Evolutionary conservation across 2,329 filamentous ascomycete species (phyloP).

Genomic region (Fusarium tanahbumbuense): DNA sequence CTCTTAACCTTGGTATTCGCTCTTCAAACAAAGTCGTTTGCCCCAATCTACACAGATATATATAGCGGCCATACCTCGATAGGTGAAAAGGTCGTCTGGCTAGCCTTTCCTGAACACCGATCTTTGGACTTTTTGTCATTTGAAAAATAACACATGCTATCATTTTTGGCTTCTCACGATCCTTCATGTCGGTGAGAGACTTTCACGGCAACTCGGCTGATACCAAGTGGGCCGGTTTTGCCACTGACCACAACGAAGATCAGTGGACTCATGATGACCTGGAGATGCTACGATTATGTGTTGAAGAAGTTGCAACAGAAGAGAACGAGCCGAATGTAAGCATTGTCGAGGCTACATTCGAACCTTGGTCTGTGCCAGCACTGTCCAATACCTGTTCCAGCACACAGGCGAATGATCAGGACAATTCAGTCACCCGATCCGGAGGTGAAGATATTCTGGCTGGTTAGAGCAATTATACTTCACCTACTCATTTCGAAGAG

Average conservation of each 20-base stretch:
- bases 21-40: background rate
- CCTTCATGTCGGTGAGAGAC: background rate
- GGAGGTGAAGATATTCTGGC: background rate
- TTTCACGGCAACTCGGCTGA: background rate
- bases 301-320: background rate
- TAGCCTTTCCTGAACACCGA: background rate
- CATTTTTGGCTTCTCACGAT: background rate
- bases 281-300: background rate
- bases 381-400: background rate
- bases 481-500: background rate
- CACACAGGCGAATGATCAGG: background rate
- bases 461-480: conserved; percentile 2
- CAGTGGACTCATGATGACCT: background rate
- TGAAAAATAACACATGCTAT: background rate
- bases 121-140: background rate
- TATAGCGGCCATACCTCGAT: background rate
- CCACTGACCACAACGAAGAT: background rate
- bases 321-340: background rate
- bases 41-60: background rate
- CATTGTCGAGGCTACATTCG: no score
- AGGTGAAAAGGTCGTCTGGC: background rate
- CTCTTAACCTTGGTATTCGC: background rate
- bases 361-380: background rate
- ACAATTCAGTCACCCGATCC: background rate
- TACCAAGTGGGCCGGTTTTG: background rate